Evolutionary conservation across 176 grass and related monocot genomes (phyloP).

Genomic region (Hordeum marinum): DNA sequence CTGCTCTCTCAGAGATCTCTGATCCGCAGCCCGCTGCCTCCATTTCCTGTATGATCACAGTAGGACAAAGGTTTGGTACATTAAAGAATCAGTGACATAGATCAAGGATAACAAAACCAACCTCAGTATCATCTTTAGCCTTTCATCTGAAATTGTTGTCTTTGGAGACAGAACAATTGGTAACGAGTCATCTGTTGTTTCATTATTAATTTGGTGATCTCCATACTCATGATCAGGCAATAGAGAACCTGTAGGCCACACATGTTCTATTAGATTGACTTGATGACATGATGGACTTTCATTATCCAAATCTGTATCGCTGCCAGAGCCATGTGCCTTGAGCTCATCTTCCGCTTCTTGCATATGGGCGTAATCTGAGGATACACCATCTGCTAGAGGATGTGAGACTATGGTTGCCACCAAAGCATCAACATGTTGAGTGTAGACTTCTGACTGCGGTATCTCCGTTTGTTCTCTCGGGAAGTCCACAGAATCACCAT

Average conservation of each 20-base stretch:
- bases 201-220: background rate
- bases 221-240: background rate
- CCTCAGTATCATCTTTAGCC: constrained; percentile 66
- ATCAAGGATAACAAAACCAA: constrained; percentile 26
- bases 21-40: constrained; percentile 50
- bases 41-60: constrained; percentile 62
- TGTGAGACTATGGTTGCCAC: constrained; percentile 12
- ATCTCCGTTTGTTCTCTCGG: background rate
- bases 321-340: constrained; percentile 25
- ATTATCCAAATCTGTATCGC: constrained; percentile 23
- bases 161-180: constrained; percentile 10
- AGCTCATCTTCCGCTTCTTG: constrained; percentile 27
- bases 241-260: constrained; percentile 9
- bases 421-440: constrained; percentile 11
- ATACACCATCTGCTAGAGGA: background rate
- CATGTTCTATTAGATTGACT: constrained; percentile 11
- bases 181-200: constrained; percentile 4
- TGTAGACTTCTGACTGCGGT: constrained; percentile 14
- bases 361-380: constrained; percentile 28
- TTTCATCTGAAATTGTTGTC: constrained; percentile 54
- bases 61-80: constrained; percentile 15
- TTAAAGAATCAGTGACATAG: constrained; percentile 4
- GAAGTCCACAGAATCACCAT: constrained; percentile 1
- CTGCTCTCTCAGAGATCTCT: constrained; percentile 52
- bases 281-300: constrained; percentile 3